Evolutionary conservation across 805 yeast species (phyloP), one percentile per base, ranked within the genome.

Genomic region (Sungouiozyma intestinalis): DNA sequence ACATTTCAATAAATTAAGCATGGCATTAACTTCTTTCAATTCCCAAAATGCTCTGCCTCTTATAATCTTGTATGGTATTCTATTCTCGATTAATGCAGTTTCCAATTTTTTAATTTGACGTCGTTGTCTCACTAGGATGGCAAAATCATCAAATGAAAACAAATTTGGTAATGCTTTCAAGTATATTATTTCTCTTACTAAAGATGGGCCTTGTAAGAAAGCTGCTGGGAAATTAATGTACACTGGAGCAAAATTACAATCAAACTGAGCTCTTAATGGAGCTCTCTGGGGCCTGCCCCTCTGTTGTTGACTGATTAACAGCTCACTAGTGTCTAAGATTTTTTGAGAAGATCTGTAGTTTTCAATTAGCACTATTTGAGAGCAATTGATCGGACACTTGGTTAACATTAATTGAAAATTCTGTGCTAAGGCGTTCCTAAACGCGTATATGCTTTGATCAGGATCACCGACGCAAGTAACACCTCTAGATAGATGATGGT

Each of bases 401-500:
- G 54, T 48, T 34, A 63, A 59, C 84, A 86, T 76, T 13, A 65
- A 65, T 34, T 63, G 63, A 51, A 88, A 85, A 52, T 84, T 87
- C 15, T 67, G 64, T 1, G 81, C 68, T 31, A 77, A 77, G 0
- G 97, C 97, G 52, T 81, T 78, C 46, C 97, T 67, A 51, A 90
- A 90, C 0, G 81, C 86, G 58, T 92, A 90, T 17, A 90, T 90
- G 54, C 94, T 81, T 61, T 90, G 98, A 60, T 92, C 96, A 0
- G 96, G 95, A 56, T 90, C 98, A 1, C 98, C 98, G 2, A 90
- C 97, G 1, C 87, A 79, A 0, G 97, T 85, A 7, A 90, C 72
- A 44, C 79, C 79, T 46, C 76, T 57, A 32, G 67, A 68, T 16
- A 55, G 40, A 16, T 62, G 58, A 3, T 60, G 52, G 33, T 72